Evolutionary conservation across 169 alveolate genomes (phyloP), one percentile per base, ranked within the genome.

Genomic region (Sarcocystis neurona): DNA sequence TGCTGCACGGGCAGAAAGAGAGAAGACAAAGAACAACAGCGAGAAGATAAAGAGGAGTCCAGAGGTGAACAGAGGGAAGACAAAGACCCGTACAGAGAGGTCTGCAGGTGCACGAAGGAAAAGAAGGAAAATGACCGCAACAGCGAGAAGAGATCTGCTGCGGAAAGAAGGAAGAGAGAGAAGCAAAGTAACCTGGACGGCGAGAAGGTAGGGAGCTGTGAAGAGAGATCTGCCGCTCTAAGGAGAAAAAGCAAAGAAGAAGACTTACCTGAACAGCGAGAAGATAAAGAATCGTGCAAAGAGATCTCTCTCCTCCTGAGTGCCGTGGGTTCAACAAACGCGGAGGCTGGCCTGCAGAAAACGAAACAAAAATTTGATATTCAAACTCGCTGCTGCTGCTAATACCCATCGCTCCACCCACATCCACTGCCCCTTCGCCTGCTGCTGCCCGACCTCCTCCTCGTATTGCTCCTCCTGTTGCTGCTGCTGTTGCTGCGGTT

Each of bases 281-380:
- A 39, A 72, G 82, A 72, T 72, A 72, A 27, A 72, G 82, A 32
- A 72, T 39, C 1, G 82, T 72, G 82, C 56, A 72, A 32, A 72
- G 82, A n/a, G 82, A 72, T 53, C 82, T 32, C 82, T 72, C 82
- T 1, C 82, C 82, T 1, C 82, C 82, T 0, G 82, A 72, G 34
- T 72, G 82, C 37, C 82, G 82, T 2, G 58, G 34, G 82, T 43
- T 72, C 43, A 72, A 39, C 3, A 56, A 56, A n/a, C 82, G 47
- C 30, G 82, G 56, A 2, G 82, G 46, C 56, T 72, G 82, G 30
- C 82, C 82, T 23, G 30, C 34, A 27, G 34, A 72, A 37, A 72
- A 72, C 23, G 82, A 72, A 39, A 72, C 82, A 6, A 47, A 43
- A 39, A 72, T 72, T 34, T 39, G 82, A 47, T 39, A 39, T 53